Evolutionary conservation across 345 rosid genomes (phyloP), one percentile per base, ranked within the genome.

Genomic region (Combretum micranthum): DNA sequence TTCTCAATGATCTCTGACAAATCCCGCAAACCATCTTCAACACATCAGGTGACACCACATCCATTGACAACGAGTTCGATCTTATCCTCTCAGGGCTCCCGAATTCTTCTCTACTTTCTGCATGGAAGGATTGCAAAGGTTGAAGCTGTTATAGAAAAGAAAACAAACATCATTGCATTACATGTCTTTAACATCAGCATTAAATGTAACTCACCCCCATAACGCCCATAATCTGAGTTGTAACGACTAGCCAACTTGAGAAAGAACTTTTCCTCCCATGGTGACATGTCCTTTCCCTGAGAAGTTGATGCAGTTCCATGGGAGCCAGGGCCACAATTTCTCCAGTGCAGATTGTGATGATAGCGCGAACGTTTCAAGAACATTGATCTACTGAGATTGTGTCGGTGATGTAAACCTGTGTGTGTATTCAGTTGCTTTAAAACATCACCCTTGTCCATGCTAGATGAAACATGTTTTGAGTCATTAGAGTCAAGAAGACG

Each of bases 341-440:
- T 66, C 44, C 77, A 64, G 17, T 81, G 90, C 49, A 77, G 87
- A 16, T 81, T 76, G 60, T 74, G 71, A 67, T 72, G 55, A 64
- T 80, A 80, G 32, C 82, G 83, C 10, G 85, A 70, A 49, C 87
- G 79, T 61, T 84, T 84, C 57, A 77, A 67, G 71, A 77, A 75
- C n/a, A 80, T 47, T 23, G 86, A 68, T 17, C 77, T 75, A 22
- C 82, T 68, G 52, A 72, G 72, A 67, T 68, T 74, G 47, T 78
- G 59, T 19, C 70, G 78, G 61, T 58, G 75, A 50, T 68, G 78
- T 50, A 67, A 50, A 60, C 81, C 67, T 48, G 73, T 49, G 16
- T 71, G 73, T 21, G 50, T 51, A 65, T 63, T 68, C 44, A 71
- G 59, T 53, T 64, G 61, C 80, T 75, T 79, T 21, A 44, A 44